A percentile compares a stretch with the other conserved stretches of the same genome.
Conservation (phyloP, 2,329 filamentous ascomycete genomes). For the Daldinia eschscholtzii region DNA sequence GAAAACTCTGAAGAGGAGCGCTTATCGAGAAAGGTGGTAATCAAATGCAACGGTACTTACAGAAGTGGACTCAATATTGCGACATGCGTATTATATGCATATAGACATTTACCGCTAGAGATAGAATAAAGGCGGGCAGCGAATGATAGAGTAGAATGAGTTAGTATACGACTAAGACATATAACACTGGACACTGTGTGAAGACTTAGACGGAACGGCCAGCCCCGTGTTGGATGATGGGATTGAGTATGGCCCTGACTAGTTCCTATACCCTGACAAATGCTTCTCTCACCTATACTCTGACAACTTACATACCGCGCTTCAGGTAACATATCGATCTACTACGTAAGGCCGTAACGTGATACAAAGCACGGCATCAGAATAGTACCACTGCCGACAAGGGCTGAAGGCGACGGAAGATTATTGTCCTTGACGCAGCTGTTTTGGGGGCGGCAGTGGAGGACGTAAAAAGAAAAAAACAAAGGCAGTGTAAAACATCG, state of each 20-base stretch:
- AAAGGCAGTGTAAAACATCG: conserved; percentile 19
- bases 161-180: conserved; percentile 7
- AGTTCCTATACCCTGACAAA: not conserved
- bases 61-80: conserved; percentile 34
- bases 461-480: not conserved
- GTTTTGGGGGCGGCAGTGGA: conserved; percentile 15
- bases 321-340: not conserved
- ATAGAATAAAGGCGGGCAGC: conserved; percentile 18
- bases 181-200: not conserved
- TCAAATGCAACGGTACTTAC: conserved; percentile 48
- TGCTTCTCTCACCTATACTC: conserved; percentile 3
- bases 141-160: conserved; percentile 15
- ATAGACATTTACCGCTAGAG: conserved; percentile 9
- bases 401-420: conserved; percentile 11
- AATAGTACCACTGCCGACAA: not conserved
- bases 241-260: not conserved
- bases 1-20: conserved; percentile 20
- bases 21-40: conserved; percentile 45
- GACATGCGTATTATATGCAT: conserved; percentile 20
- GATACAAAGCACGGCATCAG: conserved; percentile 1
- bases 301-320: not conserved
- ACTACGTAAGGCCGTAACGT: not conserved
- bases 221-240: conserved; percentile 1
- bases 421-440: conserved; percentile 15
- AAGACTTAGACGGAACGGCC: not conserved